These are phyloP conservation scores for Onygena corvina DNA, from an alignment of 2,329 filamentous ascomycete genomes.

Conservation along the genomic window DNA sequence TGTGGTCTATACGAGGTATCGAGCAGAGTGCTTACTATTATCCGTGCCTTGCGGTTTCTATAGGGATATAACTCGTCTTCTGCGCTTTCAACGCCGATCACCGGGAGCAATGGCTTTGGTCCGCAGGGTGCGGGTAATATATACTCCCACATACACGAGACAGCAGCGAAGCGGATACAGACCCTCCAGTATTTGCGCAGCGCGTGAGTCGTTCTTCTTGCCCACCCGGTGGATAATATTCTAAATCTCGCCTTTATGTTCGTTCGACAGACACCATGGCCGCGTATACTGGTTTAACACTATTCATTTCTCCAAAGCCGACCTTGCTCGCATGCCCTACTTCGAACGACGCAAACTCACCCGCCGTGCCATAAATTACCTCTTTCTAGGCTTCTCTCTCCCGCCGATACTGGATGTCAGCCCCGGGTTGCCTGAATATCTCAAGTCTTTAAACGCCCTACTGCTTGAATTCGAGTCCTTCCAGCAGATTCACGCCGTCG, in stretches of 20 bases:
- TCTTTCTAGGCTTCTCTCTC: slow-evolving; percentile 82
- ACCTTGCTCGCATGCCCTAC: slow-evolving; percentile 71
- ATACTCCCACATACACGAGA: slow-evolving; percentile 64
- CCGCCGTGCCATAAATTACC: slow-evolving; percentile 82
- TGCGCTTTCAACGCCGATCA: slow-evolving; percentile 23
- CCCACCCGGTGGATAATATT: neutral
- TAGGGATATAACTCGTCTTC: slow-evolving; percentile 14
- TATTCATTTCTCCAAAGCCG: slow-evolving; percentile 72
- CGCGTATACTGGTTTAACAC: slow-evolving; percentile 98
- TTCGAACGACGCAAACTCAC: slow-evolving; percentile 74
- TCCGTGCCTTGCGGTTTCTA: slow-evolving; percentile 9
- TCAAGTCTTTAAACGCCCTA: slow-evolving; percentile 73
- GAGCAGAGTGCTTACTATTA: slow-evolving; percentile 1
- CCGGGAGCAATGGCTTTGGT: slow-evolving; percentile 27
- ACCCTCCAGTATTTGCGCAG: slow-evolving; percentile 88
- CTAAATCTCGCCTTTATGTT: neutral
- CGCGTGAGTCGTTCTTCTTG: slow-evolving; percentile 50
- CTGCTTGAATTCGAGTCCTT: slow-evolving; percentile 88
- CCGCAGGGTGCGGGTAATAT: slow-evolving; percentile 44
- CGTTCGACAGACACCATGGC: slow-evolving; percentile 62
- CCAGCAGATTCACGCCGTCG: slow-evolving; percentile 72
- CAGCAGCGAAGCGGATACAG: slow-evolving; percentile 82
- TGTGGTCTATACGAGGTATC: neutral
- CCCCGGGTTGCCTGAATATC: slow-evolving; percentile 68
- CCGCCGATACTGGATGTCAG: slow-evolving; percentile 83